Base-by-base conservation (phyloP, 306 rosid species). In the Begonia fuchsioides region DNA sequence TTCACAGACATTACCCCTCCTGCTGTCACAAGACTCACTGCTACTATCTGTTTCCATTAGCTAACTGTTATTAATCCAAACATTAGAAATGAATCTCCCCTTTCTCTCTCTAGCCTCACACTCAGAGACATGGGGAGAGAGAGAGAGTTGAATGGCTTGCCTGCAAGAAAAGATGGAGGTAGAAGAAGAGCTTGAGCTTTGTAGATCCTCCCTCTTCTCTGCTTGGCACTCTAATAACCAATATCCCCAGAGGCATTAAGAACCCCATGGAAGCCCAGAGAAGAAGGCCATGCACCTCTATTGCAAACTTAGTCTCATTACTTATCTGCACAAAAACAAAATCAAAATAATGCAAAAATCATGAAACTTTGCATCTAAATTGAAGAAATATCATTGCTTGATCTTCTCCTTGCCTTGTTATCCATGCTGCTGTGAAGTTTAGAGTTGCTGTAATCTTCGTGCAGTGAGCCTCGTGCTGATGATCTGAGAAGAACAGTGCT, bases 191-290 rank as follows among this genome's bases (percentile, higher is more conserved):
- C 70, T 64, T 74, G 18, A 66, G 63, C 52, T 56, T 66, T 48
- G 45, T 63, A 10, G 97, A 71, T 53, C 76, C 78, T 3, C 72
- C 72, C 54, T 68, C 77, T 13, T 70, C 62, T 58, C 64, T 67
- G 20, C 43, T 70, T 10, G 78, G 81, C 38, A 76, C 69, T 81
- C 95, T 78, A 11, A 81, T 70, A 13, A 62, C 45, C 40, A 90
- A 84, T 66, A 90, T 81, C 12, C 95, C 97, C 56, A 65, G 44
- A 57, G 97, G 97, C 87, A 90, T 62, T 14, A 90, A 60, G 40
- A 90, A 63, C 26, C 97, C 95, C 46, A 82, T 59, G 51, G 97
- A 90, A 64, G 68, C 69, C 97, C 97, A 90, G n/a, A 76, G 61
- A 43, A 90, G 86, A 39, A 84, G 17, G 53, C 93, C 97, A 74